phyloP scores from a whole-genome alignment of 1,284 basidiomycete genomes.

The Puccinia coronata region DNA sequence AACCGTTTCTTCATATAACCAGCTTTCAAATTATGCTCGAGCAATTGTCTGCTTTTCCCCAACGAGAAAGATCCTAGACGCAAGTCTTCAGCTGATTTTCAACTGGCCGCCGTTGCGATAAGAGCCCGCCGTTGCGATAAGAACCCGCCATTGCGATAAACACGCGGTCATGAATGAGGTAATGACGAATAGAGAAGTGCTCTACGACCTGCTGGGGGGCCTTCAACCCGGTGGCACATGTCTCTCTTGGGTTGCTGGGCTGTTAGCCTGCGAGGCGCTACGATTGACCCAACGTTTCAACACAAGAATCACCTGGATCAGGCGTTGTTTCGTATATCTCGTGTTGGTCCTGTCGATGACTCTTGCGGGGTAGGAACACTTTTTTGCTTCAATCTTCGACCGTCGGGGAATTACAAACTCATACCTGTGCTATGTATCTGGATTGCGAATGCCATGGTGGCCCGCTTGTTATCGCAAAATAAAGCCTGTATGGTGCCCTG shows the following conservation, averaged over 20 bases:
- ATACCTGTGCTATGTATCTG: background rate
- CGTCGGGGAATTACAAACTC: background rate
- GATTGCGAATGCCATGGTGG: background rate
- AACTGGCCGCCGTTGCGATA: background rate
- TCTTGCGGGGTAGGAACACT: background rate
- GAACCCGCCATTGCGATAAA: background rate
- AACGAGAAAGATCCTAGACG: no score
- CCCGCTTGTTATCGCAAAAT: background rate
- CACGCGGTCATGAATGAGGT: background rate
- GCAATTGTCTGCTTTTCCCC: no score
- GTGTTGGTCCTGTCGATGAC: background rate
- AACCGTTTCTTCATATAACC: no score
- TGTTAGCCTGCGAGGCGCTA: slow-evolving; percentile 6
- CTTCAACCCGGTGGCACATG: slow-evolving; percentile 30
- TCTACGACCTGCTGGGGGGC: background rate
- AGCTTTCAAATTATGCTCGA: no score
- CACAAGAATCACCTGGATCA: background rate
- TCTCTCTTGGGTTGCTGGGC: slow-evolving; percentile 17
- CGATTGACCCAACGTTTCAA: slow-evolving; percentile 38
- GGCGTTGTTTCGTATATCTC: slow-evolving; percentile 25
- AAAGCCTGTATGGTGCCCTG: background rate
- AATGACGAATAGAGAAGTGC: background rate
- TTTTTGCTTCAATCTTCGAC: background rate
- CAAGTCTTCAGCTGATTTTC: background rate
- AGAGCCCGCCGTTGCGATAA: background rate